Evolutionary conservation across 2,329 filamentous ascomycete genomes (phyloP), one percentile per base, ranked within the genome.

Genomic region (Mycogone perniciosa): DNA sequence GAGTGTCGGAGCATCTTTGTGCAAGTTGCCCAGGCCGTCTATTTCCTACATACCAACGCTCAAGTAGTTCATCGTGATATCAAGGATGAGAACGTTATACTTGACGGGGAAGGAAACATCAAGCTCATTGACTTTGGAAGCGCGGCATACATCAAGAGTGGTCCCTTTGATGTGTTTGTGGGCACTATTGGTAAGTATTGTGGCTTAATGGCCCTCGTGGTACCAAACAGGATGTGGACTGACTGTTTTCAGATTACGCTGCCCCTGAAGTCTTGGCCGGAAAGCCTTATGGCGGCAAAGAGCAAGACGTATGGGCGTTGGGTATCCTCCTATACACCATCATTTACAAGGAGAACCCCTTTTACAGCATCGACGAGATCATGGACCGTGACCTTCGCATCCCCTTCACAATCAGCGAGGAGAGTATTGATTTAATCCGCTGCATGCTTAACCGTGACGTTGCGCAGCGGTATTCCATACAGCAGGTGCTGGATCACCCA

Each of bases 301-400:
- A 96, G 67, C 93, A 99, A 74, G 93, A 99, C 64, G 90, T 99
- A 31, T 99, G 93, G 93, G 93, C 93, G 1, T 79, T 99, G 11
- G 93, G 93, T 27, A 97, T 99, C 62, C 79, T 99, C 29, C 81
- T 99, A 10, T 99, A 99, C 74, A 99, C 93, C 30, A 96, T 99
- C 64, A 87, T 97, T 63, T 99, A 99, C 79, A 99, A 97, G 72
- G 93, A 99, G 72, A 99, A 99, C 64, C 92, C 93, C 1, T 99
- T 96, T 69, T 97, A 97, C 77, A 95, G 88, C 69, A 93, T 97
- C 62, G 93, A 99, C 68, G 93, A 99, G 75, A 99, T 99, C 64
- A 95, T 97, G 81, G 93, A 99, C 67, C 91, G 92, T 63, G 92
- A 96, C 60, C 75, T 99, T 53, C 82, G 93, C 44, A 85, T 99